A percentile compares a stretch with the other conserved stretches of the same genome.
These are phyloP conservation scores for Thalia dealbata DNA, from an alignment of 176 grass and related monocot species.

Conservation along the genomic window DNA sequence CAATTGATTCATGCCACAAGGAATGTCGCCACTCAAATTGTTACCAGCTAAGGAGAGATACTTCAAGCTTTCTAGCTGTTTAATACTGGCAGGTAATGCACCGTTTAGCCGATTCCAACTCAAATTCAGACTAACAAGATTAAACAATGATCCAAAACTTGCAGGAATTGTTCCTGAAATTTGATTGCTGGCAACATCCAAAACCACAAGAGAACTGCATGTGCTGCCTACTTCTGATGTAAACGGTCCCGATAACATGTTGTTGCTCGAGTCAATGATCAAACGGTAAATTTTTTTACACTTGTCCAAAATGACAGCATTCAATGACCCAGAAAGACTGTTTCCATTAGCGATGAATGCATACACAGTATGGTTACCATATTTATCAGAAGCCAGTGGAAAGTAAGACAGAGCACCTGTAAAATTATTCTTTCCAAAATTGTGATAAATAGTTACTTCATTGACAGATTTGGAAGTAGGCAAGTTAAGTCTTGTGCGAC, in stretches of 20 bases:
- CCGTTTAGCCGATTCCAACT: slow-evolving; percentile 56
- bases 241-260: slow-evolving; percentile 49
- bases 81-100: slow-evolving; percentile 55
- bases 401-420: slow-evolving; percentile 43
- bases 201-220: slow-evolving; percentile 55
- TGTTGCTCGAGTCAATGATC: slow-evolving; percentile 40
- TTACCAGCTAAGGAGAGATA: slow-evolving; percentile 67
- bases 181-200: slow-evolving; percentile 61
- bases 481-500: slow-evolving; percentile 19
- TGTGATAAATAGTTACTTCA: slow-evolving; percentile 54
- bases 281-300: slow-evolving; percentile 44
- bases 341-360: slow-evolving; percentile 53
- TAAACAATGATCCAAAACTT: slow-evolving; percentile 43
- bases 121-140: slow-evolving; percentile 52
- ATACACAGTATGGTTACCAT: slow-evolving; percentile 41
- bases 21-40: slow-evolving; percentile 56
- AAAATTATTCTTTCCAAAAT: slow-evolving; percentile 70
- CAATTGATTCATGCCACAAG: slow-evolving; percentile 42
- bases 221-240: slow-evolving; percentile 31
- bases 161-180: slow-evolving; percentile 61
- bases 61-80: slow-evolving; percentile 47
- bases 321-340: slow-evolving; percentile 48
- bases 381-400: slow-evolving; percentile 36
- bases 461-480: slow-evolving; percentile 20
- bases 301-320: slow-evolving; percentile 53